Evolutionary conservation across 2,329 filamentous ascomycete genomes (phyloP).

Genomic region (Pseudopyricularia cyperi): DNA sequence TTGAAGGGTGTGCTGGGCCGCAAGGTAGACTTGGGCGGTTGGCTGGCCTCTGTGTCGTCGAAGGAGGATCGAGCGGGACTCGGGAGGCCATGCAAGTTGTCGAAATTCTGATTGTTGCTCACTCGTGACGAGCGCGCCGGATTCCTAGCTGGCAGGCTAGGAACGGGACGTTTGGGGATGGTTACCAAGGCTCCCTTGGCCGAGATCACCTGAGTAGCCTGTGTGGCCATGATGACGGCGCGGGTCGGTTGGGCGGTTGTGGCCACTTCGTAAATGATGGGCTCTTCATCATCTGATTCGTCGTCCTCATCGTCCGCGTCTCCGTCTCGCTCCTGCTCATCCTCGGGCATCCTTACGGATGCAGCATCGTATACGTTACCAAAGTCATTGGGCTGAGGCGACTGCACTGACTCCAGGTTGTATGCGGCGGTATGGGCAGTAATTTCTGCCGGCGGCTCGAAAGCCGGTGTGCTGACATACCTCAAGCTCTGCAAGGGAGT

Average conservation of each 20-base stretch:
- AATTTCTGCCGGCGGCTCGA: neutral
- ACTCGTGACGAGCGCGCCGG: conserved; percentile 48
- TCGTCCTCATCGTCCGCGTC: conserved; percentile 32
- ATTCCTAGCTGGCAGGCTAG: conserved; percentile 66
- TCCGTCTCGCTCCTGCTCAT: conserved; percentile 18
- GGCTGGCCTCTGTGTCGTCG: conserved; percentile 6
- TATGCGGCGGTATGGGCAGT: neutral
- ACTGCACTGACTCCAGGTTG: neutral
- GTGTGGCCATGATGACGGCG: conserved; percentile 47
- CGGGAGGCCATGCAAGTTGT: conserved; percentile 35
- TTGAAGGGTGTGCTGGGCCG: neutral
- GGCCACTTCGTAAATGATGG: conserved; percentile 56
- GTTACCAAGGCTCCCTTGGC: conserved; percentile 71
- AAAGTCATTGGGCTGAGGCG: conserved; percentile 9
- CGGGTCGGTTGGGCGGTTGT: conserved; percentile 41
- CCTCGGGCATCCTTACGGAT: conserved; percentile 14
- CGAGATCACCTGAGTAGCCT: conserved; percentile 53
- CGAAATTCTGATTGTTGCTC: conserved; percentile 43
- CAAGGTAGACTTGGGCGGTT: neutral
- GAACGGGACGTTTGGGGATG: conserved; percentile 68
- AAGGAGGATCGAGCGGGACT: conserved; percentile 41
- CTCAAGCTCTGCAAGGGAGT: conserved; percentile 33
- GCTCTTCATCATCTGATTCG: conserved; percentile 44
- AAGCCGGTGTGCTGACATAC: conserved; percentile 6
- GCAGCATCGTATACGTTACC: conserved; percentile 12